Percentiles rank a stretch among this genome's conserved stretches.
Conservation (phyloP, 345 rosid species). For the Moricandia arvensis region DNA sequence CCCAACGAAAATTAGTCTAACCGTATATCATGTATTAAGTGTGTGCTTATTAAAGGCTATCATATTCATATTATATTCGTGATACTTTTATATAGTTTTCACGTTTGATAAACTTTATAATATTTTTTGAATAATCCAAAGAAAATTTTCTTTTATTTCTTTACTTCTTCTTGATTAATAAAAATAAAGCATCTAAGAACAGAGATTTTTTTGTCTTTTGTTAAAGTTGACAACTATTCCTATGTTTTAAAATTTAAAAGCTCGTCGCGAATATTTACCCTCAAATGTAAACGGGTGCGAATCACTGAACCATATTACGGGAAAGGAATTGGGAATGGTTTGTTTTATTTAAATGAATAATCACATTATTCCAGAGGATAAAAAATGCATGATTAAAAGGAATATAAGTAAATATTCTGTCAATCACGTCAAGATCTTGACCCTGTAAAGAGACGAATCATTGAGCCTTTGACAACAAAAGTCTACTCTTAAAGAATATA, state of each 20-base stretch:
- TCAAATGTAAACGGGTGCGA: slow-evolving; percentile 19
- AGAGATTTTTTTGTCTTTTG: background rate
- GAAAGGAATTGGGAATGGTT: background rate
- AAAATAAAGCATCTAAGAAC: slow-evolving; percentile 15
- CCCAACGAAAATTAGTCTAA: slow-evolving; percentile 14
- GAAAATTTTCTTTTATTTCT: background rate
- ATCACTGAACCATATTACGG: slow-evolving; percentile 19
- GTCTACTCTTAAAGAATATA: slow-evolving; percentile 34
- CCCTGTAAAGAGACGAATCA: slow-evolving; percentile 38
- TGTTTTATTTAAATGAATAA: slow-evolving; percentile 18
- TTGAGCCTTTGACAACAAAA: slow-evolving; percentile 39
- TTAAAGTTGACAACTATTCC: slow-evolving; percentile 26
- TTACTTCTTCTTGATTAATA: background rate
- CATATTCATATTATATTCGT: slow-evolving; percentile 19
- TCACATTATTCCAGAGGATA: background rate
- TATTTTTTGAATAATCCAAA: background rate
- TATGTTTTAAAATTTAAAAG: slow-evolving; percentile 27
- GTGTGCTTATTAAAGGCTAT: slow-evolving; percentile 18
- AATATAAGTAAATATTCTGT: slow-evolving; percentile 37
- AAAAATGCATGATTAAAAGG: slow-evolving; percentile 29
- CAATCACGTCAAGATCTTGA: slow-evolving; percentile 38
- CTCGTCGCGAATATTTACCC: slow-evolving; percentile 26
- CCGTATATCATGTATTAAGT: slow-evolving; percentile 27
- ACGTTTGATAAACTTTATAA: slow-evolving; percentile 21
- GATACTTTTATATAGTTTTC: slow-evolving; percentile 28